A percentile compares a stretch with the other conserved stretches of the same genome.
Evolutionary conservation across 2,329 filamentous ascomycete genomes (phyloP).

Genomic region (Purpureocillium lavendulum): DNA sequence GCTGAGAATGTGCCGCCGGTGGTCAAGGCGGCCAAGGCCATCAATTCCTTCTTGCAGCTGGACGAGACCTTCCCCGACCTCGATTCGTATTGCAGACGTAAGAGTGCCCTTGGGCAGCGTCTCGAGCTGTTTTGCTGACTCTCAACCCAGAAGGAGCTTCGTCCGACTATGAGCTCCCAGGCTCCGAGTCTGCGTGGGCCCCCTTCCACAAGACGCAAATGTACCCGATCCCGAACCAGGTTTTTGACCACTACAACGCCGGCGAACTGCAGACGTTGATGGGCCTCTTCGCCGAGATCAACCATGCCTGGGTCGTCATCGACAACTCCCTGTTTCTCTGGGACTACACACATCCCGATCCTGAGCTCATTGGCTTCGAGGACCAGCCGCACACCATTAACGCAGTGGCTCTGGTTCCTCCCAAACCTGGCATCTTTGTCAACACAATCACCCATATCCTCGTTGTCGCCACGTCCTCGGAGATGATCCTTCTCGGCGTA

Average conservation of each 20-base stretch:
- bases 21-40: constrained; percentile 70
- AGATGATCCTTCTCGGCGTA: constrained; percentile 86
- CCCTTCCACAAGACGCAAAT: constrained; percentile 83
- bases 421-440: constrained; percentile 82
- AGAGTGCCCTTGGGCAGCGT: constrained; percentile 26
- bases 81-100: constrained; percentile 82
- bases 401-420: constrained; percentile 78
- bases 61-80: constrained; percentile 83
- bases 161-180: constrained; percentile 79
- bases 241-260: constrained; percentile 87
- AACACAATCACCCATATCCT: constrained; percentile 78
- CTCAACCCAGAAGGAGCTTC: constrained; percentile 70
- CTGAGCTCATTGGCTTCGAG: constrained; percentile 86
- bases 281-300: constrained; percentile 90
- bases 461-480: constrained; percentile 76
- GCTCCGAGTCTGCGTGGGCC: constrained; percentile 61
- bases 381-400: constrained; percentile 84
- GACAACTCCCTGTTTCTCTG: constrained; percentile 95
- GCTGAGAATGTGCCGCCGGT: constrained; percentile 53
- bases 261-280: constrained; percentile 85
- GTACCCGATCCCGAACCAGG: constrained; percentile 83
- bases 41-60: constrained; percentile 68
- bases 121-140: not conserved
- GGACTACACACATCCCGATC: constrained; percentile 93
- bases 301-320: constrained; percentile 91